Evolutionary conservation across 2,329 filamentous ascomycete genomes (phyloP).

Genomic region (Xenoacremonium recifei): DNA sequence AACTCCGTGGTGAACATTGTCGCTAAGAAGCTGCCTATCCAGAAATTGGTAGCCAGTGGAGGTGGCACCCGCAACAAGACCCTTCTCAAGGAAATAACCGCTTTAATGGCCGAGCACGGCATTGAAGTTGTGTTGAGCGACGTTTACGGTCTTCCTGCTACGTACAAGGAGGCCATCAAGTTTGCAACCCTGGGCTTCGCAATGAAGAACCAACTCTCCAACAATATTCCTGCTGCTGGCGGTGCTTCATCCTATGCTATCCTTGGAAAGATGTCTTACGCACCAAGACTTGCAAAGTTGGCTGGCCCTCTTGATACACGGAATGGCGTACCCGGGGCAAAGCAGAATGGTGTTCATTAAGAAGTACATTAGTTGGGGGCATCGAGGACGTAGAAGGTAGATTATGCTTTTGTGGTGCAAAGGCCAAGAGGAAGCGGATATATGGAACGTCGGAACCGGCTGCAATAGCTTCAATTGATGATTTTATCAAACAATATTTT

Average conservation of each 20-base stretch:
- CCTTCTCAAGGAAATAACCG: conserved; percentile 19
- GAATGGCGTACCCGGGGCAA: no score
- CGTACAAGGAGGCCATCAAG: conserved; percentile 31
- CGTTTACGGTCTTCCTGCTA: conserved; percentile 26
- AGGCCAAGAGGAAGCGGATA: no score
- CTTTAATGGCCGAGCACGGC: conserved; percentile 11
- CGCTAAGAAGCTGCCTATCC: conserved; percentile 17
- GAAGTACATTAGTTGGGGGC: no score
- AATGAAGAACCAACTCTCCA: conserved; percentile 22
- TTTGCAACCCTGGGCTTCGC: conserved; percentile 29
- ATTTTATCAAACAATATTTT: no score
- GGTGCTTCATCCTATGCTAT: conserved; percentile 26
- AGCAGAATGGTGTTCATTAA: no score
- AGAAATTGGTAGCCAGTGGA: conserved; percentile 23
- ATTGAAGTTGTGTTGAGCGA: conserved; percentile 22
- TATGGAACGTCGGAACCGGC: no score
- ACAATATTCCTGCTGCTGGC: conserved; percentile 28
- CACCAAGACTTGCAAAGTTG: conserved; percentile 11
- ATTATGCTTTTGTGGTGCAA: no score
- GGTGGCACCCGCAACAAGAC: conserved; percentile 25
- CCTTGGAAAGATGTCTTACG: conserved; percentile 25
- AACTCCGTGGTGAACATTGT: no score
- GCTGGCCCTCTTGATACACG: no score
- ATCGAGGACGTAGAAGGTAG: no score
- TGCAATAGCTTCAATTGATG: no score